A percentile compares a stretch with the other conserved stretches of the same genome.
phyloP scores from a whole-genome alignment of 768 basidiomycete genomes.

The Calvatia gigantea region DNA sequence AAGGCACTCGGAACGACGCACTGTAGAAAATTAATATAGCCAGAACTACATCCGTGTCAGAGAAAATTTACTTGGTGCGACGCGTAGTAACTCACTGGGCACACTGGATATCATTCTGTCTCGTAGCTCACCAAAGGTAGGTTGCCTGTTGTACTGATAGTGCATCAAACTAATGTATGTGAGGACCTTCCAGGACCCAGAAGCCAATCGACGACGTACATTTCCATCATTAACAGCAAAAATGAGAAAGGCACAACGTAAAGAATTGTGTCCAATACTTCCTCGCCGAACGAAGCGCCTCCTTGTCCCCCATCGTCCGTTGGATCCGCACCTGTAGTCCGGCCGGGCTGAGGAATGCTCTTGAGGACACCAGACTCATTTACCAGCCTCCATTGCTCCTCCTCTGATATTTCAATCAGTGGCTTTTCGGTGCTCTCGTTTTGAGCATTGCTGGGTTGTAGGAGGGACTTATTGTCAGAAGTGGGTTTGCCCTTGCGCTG shows the following conservation, averaged over 20 bases:
- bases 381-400: slow-evolving; percentile 78
- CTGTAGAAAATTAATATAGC: slow-evolving; percentile 76
- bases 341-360: slow-evolving; percentile 20
- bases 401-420: slow-evolving; percentile 56
- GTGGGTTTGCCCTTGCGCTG: slow-evolving; percentile 19
- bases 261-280: slow-evolving; percentile 63
- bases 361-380: slow-evolving; percentile 60
- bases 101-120: slow-evolving; percentile 61
- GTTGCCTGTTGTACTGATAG: slow-evolving; percentile 69
- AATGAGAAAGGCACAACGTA: slow-evolving; percentile 74
- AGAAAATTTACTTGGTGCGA: neutral
- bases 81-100: slow-evolving; percentile 56
- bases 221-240: slow-evolving; percentile 77
- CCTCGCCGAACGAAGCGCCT: slow-evolving; percentile 49
- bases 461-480: slow-evolving; percentile 5
- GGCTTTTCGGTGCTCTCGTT: slow-evolving; percentile 16
- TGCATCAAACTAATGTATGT: slow-evolving; percentile 57
- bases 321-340: slow-evolving; percentile 1
- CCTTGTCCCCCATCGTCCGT: slow-evolving; percentile 33
- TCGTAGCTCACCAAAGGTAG: slow-evolving; percentile 42
- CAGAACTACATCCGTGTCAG: slow-evolving; percentile 45
- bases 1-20: slow-evolving; percentile 27
- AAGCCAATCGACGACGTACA: slow-evolving; percentile 47
- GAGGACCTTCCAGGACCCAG: slow-evolving; percentile 2
- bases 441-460: neutral